Evolutionary conservation across 2,329 filamentous ascomycete genomes (phyloP), one percentile per base, ranked within the genome.

Genomic region (Botryotinia calthae): DNA sequence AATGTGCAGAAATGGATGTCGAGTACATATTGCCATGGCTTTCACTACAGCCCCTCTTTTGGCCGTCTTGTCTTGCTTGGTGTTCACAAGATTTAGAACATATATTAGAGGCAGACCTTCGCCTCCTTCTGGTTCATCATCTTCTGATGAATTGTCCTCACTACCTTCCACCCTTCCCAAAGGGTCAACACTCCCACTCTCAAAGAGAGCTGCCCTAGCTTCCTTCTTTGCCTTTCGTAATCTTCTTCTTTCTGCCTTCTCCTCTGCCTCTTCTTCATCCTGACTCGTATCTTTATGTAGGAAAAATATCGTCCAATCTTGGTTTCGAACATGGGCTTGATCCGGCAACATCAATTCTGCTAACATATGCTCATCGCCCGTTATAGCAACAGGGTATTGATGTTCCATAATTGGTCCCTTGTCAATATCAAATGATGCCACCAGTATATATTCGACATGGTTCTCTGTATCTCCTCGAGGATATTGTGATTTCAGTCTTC

Each of bases 231-330:
- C 85, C 75, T 84, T 85, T 72, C 88, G 86, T 79, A 83, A 82
- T 76, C 82, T 84, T 72, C 81, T 85, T 78, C 87, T 84, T 77
- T 86, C 85, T 79, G 86, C 84, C 76, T 87, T 90, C 56, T 85
- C 85, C 77, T 93, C 91, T 72, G 90, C 88, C 44, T 94, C 92
- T 74, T 97, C 95, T 73, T 95, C 93, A 74, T 93, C 91, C 68
- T 91, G 90, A 74, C 90, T 95, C 5, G 91, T 93, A 81, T 99
- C 96, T 82, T 98, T 98, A 84, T 99, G 96, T 72, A 99, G 82
- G 81, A 99, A 99, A 85, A 99, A 99, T 72, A 98, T 97, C 59
- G 96, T 99, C 96, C 96, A 99, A 82, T 99, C 96, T 83, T 98
- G 95, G 80, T 93, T 95, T 56, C 96, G 89, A 74, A 96, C 90